These are phyloP conservation scores for Alliaria petiolata DNA, from an alignment of 345 rosid species.

Conservation along the genomic window DNA sequence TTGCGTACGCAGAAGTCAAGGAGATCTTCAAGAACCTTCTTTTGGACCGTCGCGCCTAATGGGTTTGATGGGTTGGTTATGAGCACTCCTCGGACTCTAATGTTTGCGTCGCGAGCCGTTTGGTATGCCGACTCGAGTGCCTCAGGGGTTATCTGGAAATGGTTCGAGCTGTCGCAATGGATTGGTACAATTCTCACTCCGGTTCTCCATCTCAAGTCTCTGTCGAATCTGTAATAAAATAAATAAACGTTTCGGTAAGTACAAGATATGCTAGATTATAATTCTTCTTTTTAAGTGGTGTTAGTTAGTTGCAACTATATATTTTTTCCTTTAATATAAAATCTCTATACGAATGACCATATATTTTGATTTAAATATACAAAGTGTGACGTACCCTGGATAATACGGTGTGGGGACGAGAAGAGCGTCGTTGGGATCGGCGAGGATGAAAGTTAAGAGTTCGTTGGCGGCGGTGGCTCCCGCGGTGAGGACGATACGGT, in stretches of 20 bases:
- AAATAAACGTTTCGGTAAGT: background rate
- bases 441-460: constrained; percentile 78
- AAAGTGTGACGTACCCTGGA: constrained; percentile 63
- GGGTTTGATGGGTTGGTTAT: constrained; percentile 99
- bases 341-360: background rate
- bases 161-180: constrained; percentile 65
- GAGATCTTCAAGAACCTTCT: constrained; percentile 56
- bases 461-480: constrained; percentile 98
- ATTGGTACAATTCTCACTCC: constrained; percentile 79
- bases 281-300: background rate
- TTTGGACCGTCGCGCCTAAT: constrained; percentile 63
- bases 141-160: constrained; percentile 75
- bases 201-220: constrained; percentile 96
- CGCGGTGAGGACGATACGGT: constrained; percentile 73
- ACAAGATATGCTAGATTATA: background rate
- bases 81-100: constrained; percentile 69
- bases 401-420: constrained; percentile 91
- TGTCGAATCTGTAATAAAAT: constrained; percentile 59
- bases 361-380: background rate
- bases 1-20: constrained; percentile 59
- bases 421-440: constrained; percentile 83
- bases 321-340: background rate
- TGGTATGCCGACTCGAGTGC: constrained; percentile 73
- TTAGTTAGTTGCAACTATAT: constrained; percentile 11
- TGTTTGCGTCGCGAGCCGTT: constrained; percentile 44